Evolutionary conservation across 2,329 filamentous ascomycete genomes (phyloP), one percentile per base, ranked within the genome.

Genomic region (Talaromyces albobiverticillius): DNA sequence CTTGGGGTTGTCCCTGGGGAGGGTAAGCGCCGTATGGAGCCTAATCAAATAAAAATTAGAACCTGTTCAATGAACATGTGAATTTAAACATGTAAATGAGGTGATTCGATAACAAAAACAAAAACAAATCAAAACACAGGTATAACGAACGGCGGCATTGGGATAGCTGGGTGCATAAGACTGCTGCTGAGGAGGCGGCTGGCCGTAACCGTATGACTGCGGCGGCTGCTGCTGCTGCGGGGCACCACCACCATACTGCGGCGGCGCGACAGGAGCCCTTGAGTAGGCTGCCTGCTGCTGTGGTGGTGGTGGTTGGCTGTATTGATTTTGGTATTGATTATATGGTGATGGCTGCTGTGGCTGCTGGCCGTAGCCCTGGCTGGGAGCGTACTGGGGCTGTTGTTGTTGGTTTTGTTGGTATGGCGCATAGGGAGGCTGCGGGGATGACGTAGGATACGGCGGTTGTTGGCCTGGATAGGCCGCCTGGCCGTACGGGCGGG

Each of bases 211-310:
- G 58, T 68, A 70, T 53, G 61, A 60, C 31, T 57, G 61, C 41
- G 62, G 61, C 41, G 62, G 36, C 36, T 16, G n/a, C 3, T 40
- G 20, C 38, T 60, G 60, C 23, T 38, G 59, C 47, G 64, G 59
- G 57, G 64, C 61, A 61, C 64, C 67, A 59, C 69, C 71, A 54
- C 65, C 62, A 56, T 71, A 68, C 45, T 71, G 70, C 51, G 61
- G 71, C 59, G 71, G 69, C 51, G 74, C 70, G 38, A 68, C 72
- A 41, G 75, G 71, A 18, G 73, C 71, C 55, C 73, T 66, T 51
- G 65, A 67, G 65, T 79, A 79, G 38, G 63, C 65, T 57, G 70
- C 67, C 50, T 62, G 62, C 25, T 60, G 45, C 40, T 60, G 60
- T 32, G 50, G 9, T 10, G 26, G 26, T 32, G n/a, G 8, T 4